Percentiles rank a stretch among this genome's conserved stretches.
Evolutionary conservation across 2,329 filamentous ascomycete species (phyloP).

Genomic region (Colletotrichum ledebouriae): DNA sequence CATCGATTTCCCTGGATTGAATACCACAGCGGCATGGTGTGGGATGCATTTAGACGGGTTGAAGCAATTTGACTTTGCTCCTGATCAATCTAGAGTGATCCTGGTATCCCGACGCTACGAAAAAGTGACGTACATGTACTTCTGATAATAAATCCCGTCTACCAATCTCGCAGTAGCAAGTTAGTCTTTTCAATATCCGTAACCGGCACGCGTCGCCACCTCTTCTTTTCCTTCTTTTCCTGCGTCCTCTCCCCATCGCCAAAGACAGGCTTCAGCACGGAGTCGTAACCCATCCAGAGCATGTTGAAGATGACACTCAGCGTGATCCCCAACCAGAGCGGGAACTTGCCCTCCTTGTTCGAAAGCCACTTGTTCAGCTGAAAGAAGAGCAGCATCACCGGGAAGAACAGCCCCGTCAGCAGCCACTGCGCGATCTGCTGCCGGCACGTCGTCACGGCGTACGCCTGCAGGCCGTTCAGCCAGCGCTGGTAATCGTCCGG

Average conservation of each 20-base stretch:
- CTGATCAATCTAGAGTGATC: background rate
- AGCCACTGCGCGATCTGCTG: constrained; percentile 80
- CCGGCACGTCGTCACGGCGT: constrained; percentile 74
- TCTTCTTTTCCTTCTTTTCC: constrained; percentile 44
- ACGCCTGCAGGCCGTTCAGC: constrained; percentile 77
- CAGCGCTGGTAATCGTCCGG: constrained; percentile 84
- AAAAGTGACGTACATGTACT: background rate
- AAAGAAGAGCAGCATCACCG: constrained; percentile 45
- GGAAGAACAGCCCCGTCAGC: constrained; percentile 55
- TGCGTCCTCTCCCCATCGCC: constrained; percentile 85
- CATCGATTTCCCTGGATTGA: constrained; percentile 41
- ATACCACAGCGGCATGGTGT: constrained; percentile 35
- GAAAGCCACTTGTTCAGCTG: constrained; percentile 61
- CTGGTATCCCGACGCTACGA: constrained; percentile 12
- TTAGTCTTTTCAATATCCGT: constrained; percentile 47
- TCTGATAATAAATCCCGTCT: background rate
- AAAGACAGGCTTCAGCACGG: constrained; percentile 71
- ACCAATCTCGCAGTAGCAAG: constrained; percentile 13
- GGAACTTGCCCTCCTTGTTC: constrained; percentile 76
- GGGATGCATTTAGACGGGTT: constrained; percentile 31
- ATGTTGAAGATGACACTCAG: constrained; percentile 63
- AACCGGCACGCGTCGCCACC: constrained; percentile 7
- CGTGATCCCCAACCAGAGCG: constrained; percentile 75
- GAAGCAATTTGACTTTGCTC: constrained; percentile 8
- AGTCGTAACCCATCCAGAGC: constrained; percentile 62